Base-by-base conservation (phyloP, 768 basidiomycete genomes). In the Agrocybe pediades region DNA sequence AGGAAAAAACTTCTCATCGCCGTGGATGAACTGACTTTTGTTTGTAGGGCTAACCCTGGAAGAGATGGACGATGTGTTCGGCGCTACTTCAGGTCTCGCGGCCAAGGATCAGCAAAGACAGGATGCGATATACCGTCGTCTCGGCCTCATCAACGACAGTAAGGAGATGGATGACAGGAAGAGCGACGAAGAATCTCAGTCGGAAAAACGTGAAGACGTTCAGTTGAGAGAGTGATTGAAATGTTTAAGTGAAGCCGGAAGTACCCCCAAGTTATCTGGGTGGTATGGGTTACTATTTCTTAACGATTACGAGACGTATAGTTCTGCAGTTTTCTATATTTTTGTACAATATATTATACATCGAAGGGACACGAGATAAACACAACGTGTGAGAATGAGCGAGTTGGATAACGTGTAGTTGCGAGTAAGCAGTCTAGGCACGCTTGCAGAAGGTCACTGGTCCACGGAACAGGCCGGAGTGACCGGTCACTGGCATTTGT, bases 11-110 rank as follows among this genome's bases (percentile, higher is more conserved):
- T 3, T 19, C 30, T 23, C 33, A 16, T 16, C n/a, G 48, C 27
- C 26, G 24, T n/a, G 9, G 21, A 42, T 44, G 15, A n/a, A 16
- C 26, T 49, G 23, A 20, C 24, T 8, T 36, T 40, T 21, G 11
- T 50, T 27, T 46, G 4, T 52, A 75, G 72, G 83, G 26, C 74
- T 87, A 3, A 80, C 83, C 2, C 74, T 91, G 42, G 89, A 92
- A 64, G 87, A 92, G 67, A 88, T 91, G 82, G 90, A 92, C 67
- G 81, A 81, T 24, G 81, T 88, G 17, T 92, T 92, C 66, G 85
- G 86, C 26, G 81, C 81, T 48, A 72, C 70, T 8, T 67, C 65
- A 43, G 81, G 81, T 29, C 69, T 86, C 41, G 84, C 79, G 1
- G 73, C 72, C 9, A 80, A 81, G 16, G 90, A 92, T 65, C 72